Base-by-base conservation (phyloP, 495 filamentous ascomycete species). In the Penicillium waksmanii region DNA sequence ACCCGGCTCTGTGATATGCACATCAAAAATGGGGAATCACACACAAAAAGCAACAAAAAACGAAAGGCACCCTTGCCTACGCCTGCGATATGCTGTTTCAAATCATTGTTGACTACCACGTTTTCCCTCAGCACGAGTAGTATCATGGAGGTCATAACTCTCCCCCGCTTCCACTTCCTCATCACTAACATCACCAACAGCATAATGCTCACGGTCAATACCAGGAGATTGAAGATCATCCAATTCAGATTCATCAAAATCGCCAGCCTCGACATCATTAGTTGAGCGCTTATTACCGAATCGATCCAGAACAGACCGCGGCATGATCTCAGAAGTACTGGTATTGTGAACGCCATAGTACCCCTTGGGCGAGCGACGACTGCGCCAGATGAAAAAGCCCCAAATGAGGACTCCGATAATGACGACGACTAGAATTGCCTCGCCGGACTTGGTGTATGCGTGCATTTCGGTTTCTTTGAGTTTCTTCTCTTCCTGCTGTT, bases 381-480 rank as follows among this genome's bases (percentile, higher is more conserved):
- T 87, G 57, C 86, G 85, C 88, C 89, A 97, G 66, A 97, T 84
- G 62, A 91, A 92, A 70, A 87, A 93, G 3, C 90, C 93, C 90
- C 92, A 97, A 13, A 84, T 75, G 0, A 70, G 82, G 0, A 93
- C 90, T 19, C 87, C 87, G 49, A 96, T 86, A 40, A 88, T 84
- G 23, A 98, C 92, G 33, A 98, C 84, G 3, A 93, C 85, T 1
- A 98, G 83, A 3, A 91, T 94, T 3, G 94, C 86, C 73, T 96
- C 93, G 23, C 95, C 95, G 2, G 90, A 95, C 62, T 91, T 89
- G 69, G 89, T 89, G 71, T 98, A 98, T 1, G 95, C 95, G 36
- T 88, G 85, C 91, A 93, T 95, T 66, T 93, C 91, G 9, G 95
- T 92, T 19, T 90, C 84, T 64, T 94, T 87, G 13, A 97, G 73